Percentiles rank a stretch among this genome's conserved stretches.
Conservation (phyloP, 768 basidiomycete genomes). For the Mrakia blollopis region DNA sequence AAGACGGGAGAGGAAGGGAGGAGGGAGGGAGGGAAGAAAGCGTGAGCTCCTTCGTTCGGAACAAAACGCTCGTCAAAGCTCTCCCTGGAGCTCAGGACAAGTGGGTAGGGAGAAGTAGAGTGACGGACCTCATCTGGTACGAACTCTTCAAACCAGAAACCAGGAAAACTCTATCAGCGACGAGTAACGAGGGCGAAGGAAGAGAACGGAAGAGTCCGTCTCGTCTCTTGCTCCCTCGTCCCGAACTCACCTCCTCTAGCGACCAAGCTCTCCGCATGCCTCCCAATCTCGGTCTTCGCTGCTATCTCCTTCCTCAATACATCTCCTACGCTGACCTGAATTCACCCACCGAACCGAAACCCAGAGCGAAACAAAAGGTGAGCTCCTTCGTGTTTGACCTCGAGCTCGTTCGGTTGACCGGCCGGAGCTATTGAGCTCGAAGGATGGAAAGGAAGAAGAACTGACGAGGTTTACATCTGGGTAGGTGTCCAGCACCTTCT, state of each 20-base stretch:
- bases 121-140: slow-evolving; percentile 21
- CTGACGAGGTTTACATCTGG: slow-evolving; percentile 62
- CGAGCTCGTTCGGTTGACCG: slow-evolving; percentile 42
- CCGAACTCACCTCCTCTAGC: slow-evolving; percentile 56
- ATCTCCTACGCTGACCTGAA: slow-evolving; percentile 75
- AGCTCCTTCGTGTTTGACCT: too few relatives aligned
- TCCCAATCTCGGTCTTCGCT: slow-evolving; percentile 68
- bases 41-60: background rate
- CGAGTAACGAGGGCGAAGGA: slow-evolving; percentile 46
- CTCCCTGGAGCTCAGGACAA: background rate
- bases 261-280: slow-evolving; percentile 69
- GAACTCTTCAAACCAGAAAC: slow-evolving; percentile 6
- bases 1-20: background rate
- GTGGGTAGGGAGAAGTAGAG: background rate
- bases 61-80: background rate
- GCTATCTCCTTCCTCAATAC: slow-evolving; percentile 77
- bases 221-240: slow-evolving; percentile 45
- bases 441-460: background rate
- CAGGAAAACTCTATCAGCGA: background rate
- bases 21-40: background rate
- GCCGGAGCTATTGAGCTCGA: background rate
- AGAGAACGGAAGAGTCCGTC: slow-evolving; percentile 46
- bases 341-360: slow-evolving; percentile 48
- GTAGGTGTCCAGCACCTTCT: slow-evolving; percentile 71
- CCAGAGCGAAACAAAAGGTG: slow-evolving; percentile 65